Conservation (phyloP, 768 basidiomycete species). For the Gymnopilus junonius region DNA sequence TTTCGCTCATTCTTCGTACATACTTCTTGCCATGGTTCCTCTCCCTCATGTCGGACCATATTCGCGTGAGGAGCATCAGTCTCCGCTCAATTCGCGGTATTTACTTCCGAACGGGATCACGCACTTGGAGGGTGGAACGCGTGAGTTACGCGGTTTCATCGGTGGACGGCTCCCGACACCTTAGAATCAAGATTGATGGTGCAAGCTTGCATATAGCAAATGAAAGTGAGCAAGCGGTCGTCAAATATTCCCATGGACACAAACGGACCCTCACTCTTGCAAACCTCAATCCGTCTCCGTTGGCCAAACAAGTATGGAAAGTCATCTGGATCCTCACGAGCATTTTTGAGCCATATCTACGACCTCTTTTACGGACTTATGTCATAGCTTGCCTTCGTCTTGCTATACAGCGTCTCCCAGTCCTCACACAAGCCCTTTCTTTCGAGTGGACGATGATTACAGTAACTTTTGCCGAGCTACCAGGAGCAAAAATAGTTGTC, state of each 20-base stretch:
- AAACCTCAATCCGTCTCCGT: conserved; percentile 49
- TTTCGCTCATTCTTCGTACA: conserved; percentile 65
- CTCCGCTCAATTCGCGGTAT: conserved; percentile 79
- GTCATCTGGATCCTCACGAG: conserved; percentile 45
- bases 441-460: conserved; percentile 66
- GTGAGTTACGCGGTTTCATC: conserved; percentile 64
- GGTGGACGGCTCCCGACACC: conserved; percentile 52
- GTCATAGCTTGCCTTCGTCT: conserved; percentile 60
- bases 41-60: conserved; percentile 58
- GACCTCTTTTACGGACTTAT: conserved; percentile 61
- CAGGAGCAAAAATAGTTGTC: conserved; percentile 54
- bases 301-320: conserved; percentile 44
- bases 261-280: conserved; percentile 50
- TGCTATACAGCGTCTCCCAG: conserved; percentile 68
- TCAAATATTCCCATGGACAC: conserved; percentile 33
- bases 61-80: conserved; percentile 76
- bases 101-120: conserved; percentile 60
- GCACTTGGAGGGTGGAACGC: conserved; percentile 68
- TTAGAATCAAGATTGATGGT: conserved; percentile 69
- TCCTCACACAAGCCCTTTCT: conserved; percentile 66
- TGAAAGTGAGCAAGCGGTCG: conserved; percentile 25
- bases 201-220: conserved; percentile 55
- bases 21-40: conserved; percentile 71
- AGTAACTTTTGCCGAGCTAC: conserved; percentile 53
- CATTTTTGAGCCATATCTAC: conserved; percentile 59